phyloP scores from a whole-genome alignment of 1,284 basidiomycete species.

The Sphaerobolus stellatus region DNA sequence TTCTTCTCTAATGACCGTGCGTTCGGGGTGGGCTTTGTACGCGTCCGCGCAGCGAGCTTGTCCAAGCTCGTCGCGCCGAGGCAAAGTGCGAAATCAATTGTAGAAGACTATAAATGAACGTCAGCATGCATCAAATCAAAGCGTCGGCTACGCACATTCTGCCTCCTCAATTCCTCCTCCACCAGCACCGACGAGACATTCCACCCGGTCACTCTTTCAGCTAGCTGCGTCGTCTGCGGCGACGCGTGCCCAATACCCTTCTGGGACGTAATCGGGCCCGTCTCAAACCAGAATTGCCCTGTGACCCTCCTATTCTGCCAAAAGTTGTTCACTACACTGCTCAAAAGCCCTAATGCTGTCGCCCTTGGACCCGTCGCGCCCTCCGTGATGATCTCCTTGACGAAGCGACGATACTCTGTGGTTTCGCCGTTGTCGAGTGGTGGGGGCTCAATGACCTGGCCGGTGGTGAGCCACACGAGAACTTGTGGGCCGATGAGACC shows the following conservation, averaged over 20 bases:
- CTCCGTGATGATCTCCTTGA: conserved; percentile 95
- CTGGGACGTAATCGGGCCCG: conserved; percentile 36
- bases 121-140: conserved; percentile 10
- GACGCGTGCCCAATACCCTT: conserved; percentile 74
- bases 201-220: conserved; percentile 91
- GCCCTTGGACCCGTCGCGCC: conserved; percentile 88
- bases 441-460: conserved; percentile 81
- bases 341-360: conserved; percentile 83
- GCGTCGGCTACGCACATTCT: conserved; percentile 72
- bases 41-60: conserved; percentile 73
- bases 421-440: conserved; percentile 95
- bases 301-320: conserved; percentile 77
- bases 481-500: conserved; percentile 87
- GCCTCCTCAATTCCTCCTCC: conserved; percentile 92
- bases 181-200: conserved; percentile 84
- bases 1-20: conserved; percentile 83
- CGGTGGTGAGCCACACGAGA: conserved; percentile 88
- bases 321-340: conserved; percentile 71
- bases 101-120: conserved; percentile 66
- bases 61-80: conserved; percentile 86
- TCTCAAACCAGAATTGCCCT: conserved; percentile 79
- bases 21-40: conserved; percentile 35
- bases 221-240: conserved; percentile 78
- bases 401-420: conserved; percentile 90
- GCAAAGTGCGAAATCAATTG: conserved; percentile 96